Evolutionary conservation across 2,329 filamentous ascomycete species (phyloP), one percentile per base, ranked within the genome.

Genomic region (Parastagonospora avenae): DNA sequence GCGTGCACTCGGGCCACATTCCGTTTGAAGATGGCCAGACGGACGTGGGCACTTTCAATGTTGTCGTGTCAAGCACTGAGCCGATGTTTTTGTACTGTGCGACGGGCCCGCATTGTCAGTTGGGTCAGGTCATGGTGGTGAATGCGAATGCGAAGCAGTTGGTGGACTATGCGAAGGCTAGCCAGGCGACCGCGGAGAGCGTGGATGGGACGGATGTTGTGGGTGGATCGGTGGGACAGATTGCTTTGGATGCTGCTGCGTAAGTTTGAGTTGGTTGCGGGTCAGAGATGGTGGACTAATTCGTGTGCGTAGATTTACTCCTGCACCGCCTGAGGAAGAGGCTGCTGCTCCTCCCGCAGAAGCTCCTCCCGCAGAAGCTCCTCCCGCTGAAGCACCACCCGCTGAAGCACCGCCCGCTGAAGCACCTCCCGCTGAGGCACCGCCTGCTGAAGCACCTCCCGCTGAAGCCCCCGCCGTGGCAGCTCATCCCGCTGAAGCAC

Each of bases 1-100:
- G 68, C 11, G 46, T 71, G 3, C 59, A 71, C 56, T 63, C 58
- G 38, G 67, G 67, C 1, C 63, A 67, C 46, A 70, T 71, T 5
- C 65, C 66, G 0, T 70, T 71, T 32, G 8, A 52, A 28, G 64
- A 71, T 16, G 62, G 61, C 1, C 66, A 70, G 44, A 59, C 60
- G 2, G 60, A 65, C 1, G 67, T 71, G 1, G 67, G 67, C 4
- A 68, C 65, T 1, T 71, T 71, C 57, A 70, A 64, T 38, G 63
- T 70, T 62, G 62, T 62, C 0, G 58, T 71, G 2, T 62, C 65
- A 3, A 64, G 46, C 29, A 60, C 66, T 0, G 64, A 68, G 2
- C 58, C 66, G 2, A 68, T 71, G 54, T 70, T 68, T 42, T 19
- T 71, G 42, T 71, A 67, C 48, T 70, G 67, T 40, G 64, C 64